Evolutionary conservation across 169 alveolate genomes (phyloP).

Genomic region (Babesia bigemina): DNA sequence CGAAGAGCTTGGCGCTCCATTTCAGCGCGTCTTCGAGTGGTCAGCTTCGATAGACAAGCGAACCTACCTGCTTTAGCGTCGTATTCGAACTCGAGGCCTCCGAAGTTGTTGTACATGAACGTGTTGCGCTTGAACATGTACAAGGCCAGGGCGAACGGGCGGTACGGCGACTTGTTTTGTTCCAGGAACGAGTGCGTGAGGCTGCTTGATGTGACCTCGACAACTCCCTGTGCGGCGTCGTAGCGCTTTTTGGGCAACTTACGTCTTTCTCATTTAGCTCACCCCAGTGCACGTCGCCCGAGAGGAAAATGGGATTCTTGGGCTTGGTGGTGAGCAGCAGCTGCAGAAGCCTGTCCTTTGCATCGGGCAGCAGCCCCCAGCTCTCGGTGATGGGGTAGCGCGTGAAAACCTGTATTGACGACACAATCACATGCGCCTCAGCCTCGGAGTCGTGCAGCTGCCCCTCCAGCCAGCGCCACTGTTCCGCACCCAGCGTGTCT

Average conservation of each 20-base stretch:
- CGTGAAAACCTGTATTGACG: constrained; percentile 84
- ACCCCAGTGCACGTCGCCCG: constrained; percentile 86
- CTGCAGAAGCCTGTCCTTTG: constrained; percentile 72
- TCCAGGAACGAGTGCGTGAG: constrained; percentile 52
- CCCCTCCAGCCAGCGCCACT: constrained; percentile 88
- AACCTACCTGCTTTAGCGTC: constrained; percentile 26
- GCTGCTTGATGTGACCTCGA: constrained; percentile 67
- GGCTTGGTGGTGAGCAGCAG: constrained; percentile 78
- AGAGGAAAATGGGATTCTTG: constrained; percentile 76
- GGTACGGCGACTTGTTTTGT: not conserved
- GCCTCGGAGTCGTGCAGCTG: constrained; percentile 85
- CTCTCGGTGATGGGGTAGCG: constrained; percentile 72
- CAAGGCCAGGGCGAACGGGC: constrained; percentile 18
- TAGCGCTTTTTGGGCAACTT: not conserved
- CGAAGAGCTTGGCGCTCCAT: constrained; percentile 38
- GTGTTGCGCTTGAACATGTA: constrained; percentile 4
- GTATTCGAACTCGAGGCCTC: constrained; percentile 55
- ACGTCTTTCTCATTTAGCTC: constrained; percentile 70
- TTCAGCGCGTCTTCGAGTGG: constrained; percentile 18
- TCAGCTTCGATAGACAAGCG: not conserved
- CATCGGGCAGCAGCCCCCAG: constrained; percentile 83
- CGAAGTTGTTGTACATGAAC: constrained; percentile 64
- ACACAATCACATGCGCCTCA: constrained; percentile 81
- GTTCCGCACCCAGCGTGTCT: constrained; percentile 87
- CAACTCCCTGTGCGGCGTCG: constrained; percentile 39